Percentiles rank a stretch among this genome's conserved stretches.
These are phyloP conservation scores for Aureobasidium sp. DNA, from an alignment of 2,329 filamentous ascomycete species.

Conservation along the genomic window DNA sequence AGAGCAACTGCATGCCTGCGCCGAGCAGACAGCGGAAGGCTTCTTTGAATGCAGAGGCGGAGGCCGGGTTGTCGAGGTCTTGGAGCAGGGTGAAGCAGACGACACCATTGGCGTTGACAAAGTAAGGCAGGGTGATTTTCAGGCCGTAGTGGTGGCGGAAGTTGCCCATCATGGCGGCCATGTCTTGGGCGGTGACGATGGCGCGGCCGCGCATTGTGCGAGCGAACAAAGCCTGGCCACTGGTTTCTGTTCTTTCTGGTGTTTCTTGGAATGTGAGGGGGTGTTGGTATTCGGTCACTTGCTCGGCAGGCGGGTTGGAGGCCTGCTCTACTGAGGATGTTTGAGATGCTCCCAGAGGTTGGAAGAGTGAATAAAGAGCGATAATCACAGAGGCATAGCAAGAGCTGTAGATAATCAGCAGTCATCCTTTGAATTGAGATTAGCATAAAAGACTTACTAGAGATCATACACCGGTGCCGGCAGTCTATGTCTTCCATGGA, in stretches of 20 bases:
- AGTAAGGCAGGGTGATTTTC: conserved; percentile 9
- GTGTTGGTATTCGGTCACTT: background rate
- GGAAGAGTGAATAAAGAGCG: background rate
- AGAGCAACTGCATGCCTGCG: conserved; percentile 10
- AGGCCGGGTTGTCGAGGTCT: background rate
- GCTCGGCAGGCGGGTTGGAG: background rate
- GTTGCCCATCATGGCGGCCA: background rate
- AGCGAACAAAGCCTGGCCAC: background rate
- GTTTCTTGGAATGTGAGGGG: background rate
- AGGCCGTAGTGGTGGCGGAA: conserved; percentile 14
- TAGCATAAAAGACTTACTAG: background rate
- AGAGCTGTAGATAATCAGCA: background rate
- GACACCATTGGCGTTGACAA: conserved; percentile 3
- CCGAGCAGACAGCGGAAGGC: conserved; percentile 13
- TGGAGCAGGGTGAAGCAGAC: conserved; percentile 11
- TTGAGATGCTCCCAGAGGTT: background rate
- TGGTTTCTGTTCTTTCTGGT: background rate
- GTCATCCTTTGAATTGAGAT: background rate
- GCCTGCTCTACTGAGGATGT: background rate
- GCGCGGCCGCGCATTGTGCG: background rate
- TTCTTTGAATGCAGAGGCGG: conserved; percentile 8
- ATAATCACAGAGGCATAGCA: conserved; percentile 12
- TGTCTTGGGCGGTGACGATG: background rate
- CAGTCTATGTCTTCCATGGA: background rate
- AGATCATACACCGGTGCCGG: conserved; percentile 13